Evolutionary conservation across 78 protist species (phyloP), one percentile per base, ranked within the genome.

Genomic region (Dictyostelium brefeldianum): DNA sequence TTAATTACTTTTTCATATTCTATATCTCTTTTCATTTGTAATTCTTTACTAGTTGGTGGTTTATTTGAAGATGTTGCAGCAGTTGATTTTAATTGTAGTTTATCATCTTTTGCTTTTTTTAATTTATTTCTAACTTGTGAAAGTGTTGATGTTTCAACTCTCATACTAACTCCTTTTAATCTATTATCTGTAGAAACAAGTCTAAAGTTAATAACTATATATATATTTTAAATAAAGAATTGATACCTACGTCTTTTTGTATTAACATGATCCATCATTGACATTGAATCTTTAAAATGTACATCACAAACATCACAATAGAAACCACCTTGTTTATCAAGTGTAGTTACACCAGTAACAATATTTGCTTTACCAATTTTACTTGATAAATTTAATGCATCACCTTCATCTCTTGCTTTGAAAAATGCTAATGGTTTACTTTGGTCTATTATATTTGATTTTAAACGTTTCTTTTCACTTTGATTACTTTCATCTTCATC

Each of bases 231-330:
- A n/a, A n/a, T n/a, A n/a, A n/a, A n/a, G n/a, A n/a, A 8, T 6
- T 11, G n/a, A 22, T 11, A 85, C 92, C 5, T 87, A 87, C 92
- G 92, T 87, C 50, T 87, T 53, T 87, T 87, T 18, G 51, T 10
- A 48, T 87, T 87, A 11, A 46, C 31, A 77, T 87, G 92, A 87
- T 78, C 92, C 5, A 77, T 18, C 71, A 25, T n/a, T 48, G 85
- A 17, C 29, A 15, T 77, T 31, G 84, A 77, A 77, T 87, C 92
- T 50, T 87, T 87, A 1, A 77, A 29, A 14, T 10, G 47, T 3
- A 43, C 53, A 18, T 87, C 92, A 64, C 92, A 87, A 31, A 25
- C 17, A 7, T 87, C 79, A 64, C 92, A 87, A 64, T 77, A 87
- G 29, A 87, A 48, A 64, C 92, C 92, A 87, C 92, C 92, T 22